Conservation (phyloP, 495 filamentous ascomycete genomes). For the Neurospora sp. region DNA sequence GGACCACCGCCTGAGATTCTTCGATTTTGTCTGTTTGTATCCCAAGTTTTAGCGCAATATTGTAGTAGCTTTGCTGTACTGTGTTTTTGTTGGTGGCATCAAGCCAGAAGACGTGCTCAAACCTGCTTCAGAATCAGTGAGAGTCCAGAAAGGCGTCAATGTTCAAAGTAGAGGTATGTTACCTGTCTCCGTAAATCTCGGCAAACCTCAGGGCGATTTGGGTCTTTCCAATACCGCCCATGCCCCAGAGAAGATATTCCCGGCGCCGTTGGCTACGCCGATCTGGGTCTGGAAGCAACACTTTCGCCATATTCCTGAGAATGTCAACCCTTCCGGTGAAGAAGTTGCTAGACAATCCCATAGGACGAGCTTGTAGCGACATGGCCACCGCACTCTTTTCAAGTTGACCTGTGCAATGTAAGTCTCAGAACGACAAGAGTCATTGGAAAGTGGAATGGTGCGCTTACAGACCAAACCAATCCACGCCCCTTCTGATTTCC, state of each 20-base stretch:
- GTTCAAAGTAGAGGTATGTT: background rate
- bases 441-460: background rate
- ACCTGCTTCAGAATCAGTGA: background rate
- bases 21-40: background rate
- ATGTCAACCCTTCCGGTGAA: slow-evolving; percentile 16
- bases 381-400: background rate
- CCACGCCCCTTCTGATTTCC: background rate
- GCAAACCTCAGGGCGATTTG: slow-evolving; percentile 10
- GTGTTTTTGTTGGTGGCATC: background rate
- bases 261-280: background rate
- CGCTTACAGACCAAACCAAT: background rate
- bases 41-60: background rate
- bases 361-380: background rate
- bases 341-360: slow-evolving; percentile 1
- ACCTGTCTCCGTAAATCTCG: background rate
- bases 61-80: background rate
- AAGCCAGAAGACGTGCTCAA: background rate
- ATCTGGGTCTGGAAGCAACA: slow-evolving; percentile 1
- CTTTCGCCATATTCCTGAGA: slow-evolving; percentile 1
- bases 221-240: slow-evolving; percentile 17
- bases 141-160: background rate
- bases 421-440: background rate
- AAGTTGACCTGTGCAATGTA: background rate
- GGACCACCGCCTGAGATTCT: background rate
- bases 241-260: slow-evolving; percentile 12